Base-by-base conservation (phyloP, 768 basidiomycete genomes). In the Pholiota microspora region DNA sequence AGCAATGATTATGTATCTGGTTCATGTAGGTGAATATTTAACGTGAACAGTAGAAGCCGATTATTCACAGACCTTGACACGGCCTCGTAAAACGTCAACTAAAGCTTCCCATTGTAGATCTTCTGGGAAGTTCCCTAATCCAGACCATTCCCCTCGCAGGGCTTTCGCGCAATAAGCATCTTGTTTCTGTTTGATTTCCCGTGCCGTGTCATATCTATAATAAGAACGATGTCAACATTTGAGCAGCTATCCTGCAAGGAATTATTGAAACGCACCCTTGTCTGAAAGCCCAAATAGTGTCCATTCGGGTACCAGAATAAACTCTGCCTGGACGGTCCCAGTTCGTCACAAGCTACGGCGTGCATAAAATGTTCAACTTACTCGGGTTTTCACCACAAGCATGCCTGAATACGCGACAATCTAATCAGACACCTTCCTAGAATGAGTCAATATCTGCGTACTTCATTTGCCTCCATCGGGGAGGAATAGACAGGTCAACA, bases 391-490 rank as follows among this genome's bases (percentile, higher is more conserved):
- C 81, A 34, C 79, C 77, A 50, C 79, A 80, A 16, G 78, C 77
- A 59, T 80, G 78, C 59, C 78, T 80, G 54, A 9, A 25, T 12
- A 42, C 23, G 1, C 29, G 12, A 32, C 24, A 5, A 13, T 12
- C 18, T 53, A 32, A 48, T 36, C 53, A 13, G n/a, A 56, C 42
- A 28, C 13, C 27, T 31, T 53, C 34, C 16, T 7, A 23, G 23
- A 40, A 34, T 49, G 18, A 21, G 18, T 18, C 16, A 57, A 49
- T 27, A 7, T 3, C 24, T 7, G 68, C 78, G 59, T 59, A 83
- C 81, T 92, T 91, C 77, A 91, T 86, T 62, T 89, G 86, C 54
- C 88, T 75, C 83, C 85, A 88, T 72, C 67, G 76, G 31, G 81
- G 78, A 34, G 70, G 72, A 40, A 68, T 35, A 54, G 69, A 66